Evolutionary conservation across 352 stramenopile species (phyloP).

Genomic region (Phytophthora megakarya): DNA sequence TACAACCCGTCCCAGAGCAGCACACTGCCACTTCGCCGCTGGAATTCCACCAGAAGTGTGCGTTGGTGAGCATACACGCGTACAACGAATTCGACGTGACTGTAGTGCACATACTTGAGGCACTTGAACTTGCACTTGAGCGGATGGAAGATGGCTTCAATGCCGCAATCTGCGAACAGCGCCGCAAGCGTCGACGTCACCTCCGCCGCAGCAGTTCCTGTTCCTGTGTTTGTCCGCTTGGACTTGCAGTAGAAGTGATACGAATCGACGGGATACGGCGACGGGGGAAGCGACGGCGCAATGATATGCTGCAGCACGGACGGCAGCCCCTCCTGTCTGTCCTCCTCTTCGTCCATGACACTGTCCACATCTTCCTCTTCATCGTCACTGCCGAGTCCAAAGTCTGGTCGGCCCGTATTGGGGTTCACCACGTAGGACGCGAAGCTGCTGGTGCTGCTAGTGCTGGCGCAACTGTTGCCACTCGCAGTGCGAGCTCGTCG

Average conservation of each 20-base stretch:
- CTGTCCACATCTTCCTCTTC: constrained; percentile 27
- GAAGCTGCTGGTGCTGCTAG: constrained; percentile 57
- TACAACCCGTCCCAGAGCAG: constrained; percentile 86
- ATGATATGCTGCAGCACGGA: constrained; percentile 48
- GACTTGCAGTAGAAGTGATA: constrained; percentile 81
- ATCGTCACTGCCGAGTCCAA: constrained; percentile 47
- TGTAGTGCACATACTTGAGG: constrained; percentile 87
- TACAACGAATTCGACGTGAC: constrained; percentile 81
- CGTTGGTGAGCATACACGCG: constrained; percentile 59
- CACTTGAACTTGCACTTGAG: constrained; percentile 89
- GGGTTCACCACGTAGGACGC: constrained; percentile 57
- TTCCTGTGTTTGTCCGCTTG: constrained; percentile 24
- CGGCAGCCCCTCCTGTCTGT: constrained; percentile 22
- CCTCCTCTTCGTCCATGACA: constrained; percentile 19
- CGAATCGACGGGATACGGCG: constrained; percentile 79
- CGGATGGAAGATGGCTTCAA: constrained; percentile 71
- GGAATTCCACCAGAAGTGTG: constrained; percentile 72
- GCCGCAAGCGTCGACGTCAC: constrained; percentile 44
- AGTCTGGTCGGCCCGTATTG: constrained; percentile 43
- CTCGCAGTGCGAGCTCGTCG: constrained; percentile 60
- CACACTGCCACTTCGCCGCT: constrained; percentile 73
- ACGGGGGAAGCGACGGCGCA: constrained; percentile 55
- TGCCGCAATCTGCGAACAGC: constrained; percentile 58
- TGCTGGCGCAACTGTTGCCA: constrained; percentile 71
- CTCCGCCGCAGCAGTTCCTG: constrained; percentile 45